Evolutionary conservation across 192 early-diverging fungal species (phyloP), one percentile per base, ranked within the genome.

Genomic region (Coemansia sp.): DNA sequence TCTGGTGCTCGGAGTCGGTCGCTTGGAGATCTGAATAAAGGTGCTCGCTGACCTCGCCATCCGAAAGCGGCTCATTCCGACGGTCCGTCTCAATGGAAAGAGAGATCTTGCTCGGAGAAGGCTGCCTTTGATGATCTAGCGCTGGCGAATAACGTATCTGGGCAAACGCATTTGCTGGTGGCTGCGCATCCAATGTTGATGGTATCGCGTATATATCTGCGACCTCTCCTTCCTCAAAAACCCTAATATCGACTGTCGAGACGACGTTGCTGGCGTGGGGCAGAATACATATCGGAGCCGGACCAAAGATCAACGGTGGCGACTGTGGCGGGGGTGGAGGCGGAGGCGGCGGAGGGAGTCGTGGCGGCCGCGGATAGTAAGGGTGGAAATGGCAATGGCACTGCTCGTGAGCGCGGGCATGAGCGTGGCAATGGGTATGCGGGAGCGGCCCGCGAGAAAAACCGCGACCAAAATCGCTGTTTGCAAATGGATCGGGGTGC

Each of bases 21-120:
- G 39, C 11, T 16, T 42, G 8, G 39, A 42, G 8, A 42, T 42
- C 11, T 14, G 39, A 3, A 42, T 16, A 42, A 9, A 42, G 11
- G 39, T 30, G 30, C 16, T 27, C 28, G 23, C 29, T 42, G 24
- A 75, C 59, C 39, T 75, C 72, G 19, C 72, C 72, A 22, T 75
- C 72, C 14, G 72, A 75, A 4, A 75, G 36, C 55, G 49, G 52
- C 34, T 36, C 39, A 27, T 42, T 10, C 11, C 39, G 39, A 16
- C 13, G 39, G 14, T 14, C 8, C 8, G 39, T 8, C 13, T 42
- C 39, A 16, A 14, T 42, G 14, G 39, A 42, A 42, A 42, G 13
- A 14, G 14, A 8, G 11, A 9, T 2, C 8, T 42, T 9, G 5
- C 39, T 16, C 11, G 11, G 39, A 6, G 39, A 42, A 16, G 1